phyloP scores from a whole-genome alignment of 208 protist species.

The Crithidia brevicula region DNA sequence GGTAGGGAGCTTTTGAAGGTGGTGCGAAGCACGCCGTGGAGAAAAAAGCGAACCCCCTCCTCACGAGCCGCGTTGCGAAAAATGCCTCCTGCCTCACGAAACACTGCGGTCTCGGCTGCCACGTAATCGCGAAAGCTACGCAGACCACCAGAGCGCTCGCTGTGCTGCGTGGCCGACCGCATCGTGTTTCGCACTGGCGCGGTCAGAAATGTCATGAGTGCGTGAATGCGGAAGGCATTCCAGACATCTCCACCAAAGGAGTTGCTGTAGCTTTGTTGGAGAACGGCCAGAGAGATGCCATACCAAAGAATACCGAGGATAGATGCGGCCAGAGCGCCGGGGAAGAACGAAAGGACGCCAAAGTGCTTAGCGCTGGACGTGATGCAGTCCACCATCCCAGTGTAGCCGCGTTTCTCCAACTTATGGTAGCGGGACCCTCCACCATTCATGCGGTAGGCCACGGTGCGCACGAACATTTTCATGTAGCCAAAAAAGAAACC shows the following conservation, averaged over 20 bases:
- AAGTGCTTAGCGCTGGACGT: constrained; percentile 57
- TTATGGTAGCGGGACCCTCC: constrained; percentile 51
- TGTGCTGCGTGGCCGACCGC: constrained; percentile 67
- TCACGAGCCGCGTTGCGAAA: constrained; percentile 51
- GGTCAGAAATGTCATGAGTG: constrained; percentile 83
- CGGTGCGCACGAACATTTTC: constrained; percentile 73
- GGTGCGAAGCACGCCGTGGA: constrained; percentile 73
- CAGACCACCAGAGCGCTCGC: constrained; percentile 80
- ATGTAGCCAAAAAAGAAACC: constrained; percentile 57
- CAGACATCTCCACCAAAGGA: constrained; percentile 62
- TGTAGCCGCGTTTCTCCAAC: constrained; percentile 45
- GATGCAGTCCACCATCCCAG: constrained; percentile 70
- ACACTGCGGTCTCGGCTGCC: constrained; percentile 68
- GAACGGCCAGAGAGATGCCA: constrained; percentile 61
- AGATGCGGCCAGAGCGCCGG: constrained; percentile 53
- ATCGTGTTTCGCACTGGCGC: constrained; percentile 82
- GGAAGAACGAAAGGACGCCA: constrained; percentile 80
- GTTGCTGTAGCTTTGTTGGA: constrained; percentile 53
- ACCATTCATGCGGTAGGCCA: constrained; percentile 70
- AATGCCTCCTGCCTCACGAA: constrained; percentile 71
- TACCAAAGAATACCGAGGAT: constrained; percentile 77
- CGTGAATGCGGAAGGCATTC: constrained; percentile 75
- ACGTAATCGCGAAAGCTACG: constrained; percentile 52
- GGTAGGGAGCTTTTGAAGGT: constrained; percentile 89
- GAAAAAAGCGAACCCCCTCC: constrained; percentile 79